phyloP scores from a whole-genome alignment of 2,329 filamentous ascomycete species.

The Conoideocrella luteorostrata region DNA sequence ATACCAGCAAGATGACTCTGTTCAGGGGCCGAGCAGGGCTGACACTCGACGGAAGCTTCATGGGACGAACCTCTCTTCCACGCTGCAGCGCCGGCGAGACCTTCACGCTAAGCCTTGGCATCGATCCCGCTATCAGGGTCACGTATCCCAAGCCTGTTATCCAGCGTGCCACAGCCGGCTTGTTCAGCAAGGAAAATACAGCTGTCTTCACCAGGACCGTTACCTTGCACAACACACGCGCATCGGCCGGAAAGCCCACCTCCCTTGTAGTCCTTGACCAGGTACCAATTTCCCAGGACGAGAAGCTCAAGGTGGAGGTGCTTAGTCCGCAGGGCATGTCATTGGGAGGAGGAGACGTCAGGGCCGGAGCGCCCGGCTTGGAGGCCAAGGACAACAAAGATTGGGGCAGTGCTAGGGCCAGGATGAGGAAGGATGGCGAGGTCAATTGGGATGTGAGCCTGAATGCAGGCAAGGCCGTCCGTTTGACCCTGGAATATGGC shows the following conservation, averaged over 20 bases:
- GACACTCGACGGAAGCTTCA: constrained; percentile 51
- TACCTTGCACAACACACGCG: constrained; percentile 41
- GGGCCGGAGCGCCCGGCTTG: constrained; percentile 21
- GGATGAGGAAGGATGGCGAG: constrained; percentile 47
- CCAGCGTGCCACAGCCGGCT: constrained; percentile 38
- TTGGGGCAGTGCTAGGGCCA: constrained; percentile 45
- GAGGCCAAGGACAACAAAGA: constrained; percentile 21
- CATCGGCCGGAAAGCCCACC: constrained; percentile 28
- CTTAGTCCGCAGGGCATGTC: constrained; percentile 39
- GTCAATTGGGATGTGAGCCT: constrained; percentile 49
- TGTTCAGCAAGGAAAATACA: constrained; percentile 45
- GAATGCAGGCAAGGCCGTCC: constrained; percentile 45
- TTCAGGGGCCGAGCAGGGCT: constrained; percentile 45
- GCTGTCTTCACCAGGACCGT: constrained; percentile 39
- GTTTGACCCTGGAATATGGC: constrained; percentile 54
- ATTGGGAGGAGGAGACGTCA: constrained; percentile 28
- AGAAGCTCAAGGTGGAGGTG: constrained; percentile 44
- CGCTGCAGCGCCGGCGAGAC: constrained; percentile 45
- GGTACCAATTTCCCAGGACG: constrained; percentile 51
- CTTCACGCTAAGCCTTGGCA: constrained; percentile 46
- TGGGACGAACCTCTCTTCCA: constrained; percentile 47
- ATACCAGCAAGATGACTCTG: constrained; percentile 45
- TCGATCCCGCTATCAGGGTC: constrained; percentile 48
- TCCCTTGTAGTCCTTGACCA: constrained; percentile 48
- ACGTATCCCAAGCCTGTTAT: constrained; percentile 48